Percentiles rank a stretch among this genome's conserved stretches.
Conservation (phyloP, 2,329 filamentous ascomycete genomes). For the Fusarium bulbicola region DNA sequence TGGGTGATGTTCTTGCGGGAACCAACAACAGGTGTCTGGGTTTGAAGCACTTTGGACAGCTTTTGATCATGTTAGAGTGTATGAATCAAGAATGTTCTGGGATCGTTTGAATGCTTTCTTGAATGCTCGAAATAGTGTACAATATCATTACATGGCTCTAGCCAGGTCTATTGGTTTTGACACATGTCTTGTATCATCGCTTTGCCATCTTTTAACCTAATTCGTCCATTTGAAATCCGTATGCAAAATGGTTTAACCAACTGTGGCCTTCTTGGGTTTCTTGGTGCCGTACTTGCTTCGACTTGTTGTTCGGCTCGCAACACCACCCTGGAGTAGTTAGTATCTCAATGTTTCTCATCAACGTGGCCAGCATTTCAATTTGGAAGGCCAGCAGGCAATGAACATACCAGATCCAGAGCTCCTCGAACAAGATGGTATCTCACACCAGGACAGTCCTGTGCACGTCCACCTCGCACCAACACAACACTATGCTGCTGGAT, state of each 20-base stretch:
- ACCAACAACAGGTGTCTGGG: conserved; percentile 42
- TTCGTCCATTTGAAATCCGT: too few species aligned
- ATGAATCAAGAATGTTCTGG: conserved; percentile 39
- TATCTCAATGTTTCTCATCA: fast-evolving
- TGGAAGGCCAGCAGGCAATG: too few species aligned
- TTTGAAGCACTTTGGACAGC: conserved; percentile 42
- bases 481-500: conserved; percentile 99
- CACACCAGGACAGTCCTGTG: conserved; percentile 98
- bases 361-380: neutral
- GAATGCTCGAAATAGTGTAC: conserved; percentile 38
- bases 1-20: conserved; percentile 33
- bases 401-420: conserved; percentile 87
- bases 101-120: conserved; percentile 28
- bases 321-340: conserved; percentile 76
- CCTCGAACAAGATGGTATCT: conserved; percentile 93
- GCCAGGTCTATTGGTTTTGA: conserved; percentile 26
- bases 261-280: conserved; percentile 87
- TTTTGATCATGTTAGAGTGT: conserved; percentile 43
- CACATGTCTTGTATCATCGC: conserved; percentile 5
- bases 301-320: conserved; percentile 82
- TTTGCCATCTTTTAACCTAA: too few species aligned
- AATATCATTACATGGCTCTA: conserved; percentile 40
- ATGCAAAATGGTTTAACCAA: conserved; percentile 49
- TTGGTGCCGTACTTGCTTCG: conserved; percentile 98
- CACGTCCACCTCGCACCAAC: conserved; percentile 89